phyloP scores from a whole-genome alignment of 163 green algal species.

The Chloroidium sp. region DNA sequence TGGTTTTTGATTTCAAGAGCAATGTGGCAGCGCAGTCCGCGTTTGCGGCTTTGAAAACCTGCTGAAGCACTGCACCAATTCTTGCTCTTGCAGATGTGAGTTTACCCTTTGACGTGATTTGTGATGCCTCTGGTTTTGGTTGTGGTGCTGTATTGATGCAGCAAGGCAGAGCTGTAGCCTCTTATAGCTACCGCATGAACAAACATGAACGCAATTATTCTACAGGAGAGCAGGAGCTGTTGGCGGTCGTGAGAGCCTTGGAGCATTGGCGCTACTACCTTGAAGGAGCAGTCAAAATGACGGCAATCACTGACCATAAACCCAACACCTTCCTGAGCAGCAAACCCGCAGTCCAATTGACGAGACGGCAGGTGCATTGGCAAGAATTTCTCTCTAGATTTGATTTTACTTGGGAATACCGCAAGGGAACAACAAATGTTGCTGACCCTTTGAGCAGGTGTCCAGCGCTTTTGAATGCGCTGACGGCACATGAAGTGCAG shows the following conservation, averaged over 20 bases:
- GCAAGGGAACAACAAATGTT: slow-evolving; percentile 13
- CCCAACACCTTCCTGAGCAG: slow-evolving; percentile 11
- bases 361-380: slow-evolving; percentile 27
- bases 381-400: slow-evolving; percentile 11
- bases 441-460: slow-evolving; percentile 20
- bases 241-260: slow-evolving; percentile 23
- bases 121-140: slow-evolving; percentile 31
- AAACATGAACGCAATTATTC: slow-evolving; percentile 34
- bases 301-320: slow-evolving; percentile 35
- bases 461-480: background rate
- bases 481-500: background rate
- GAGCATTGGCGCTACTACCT: slow-evolving; percentile 26
- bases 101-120: slow-evolving; percentile 6
- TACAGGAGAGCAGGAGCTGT: slow-evolving; percentile 30
- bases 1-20: no score
- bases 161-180: slow-evolving; percentile 27
- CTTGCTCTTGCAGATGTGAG: background rate
- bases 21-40: background rate
- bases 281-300: slow-evolving; percentile 6
- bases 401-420: slow-evolving; percentile 18
- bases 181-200: slow-evolving; percentile 14
- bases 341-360: slow-evolving; percentile 12
- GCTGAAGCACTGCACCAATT: background rate
- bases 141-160: slow-evolving; percentile 33
- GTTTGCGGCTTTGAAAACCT: slow-evolving; percentile 3